A percentile compares a stretch with the other conserved stretches of the same genome.
Conservation (phyloP, 2,329 filamentous ascomycete genomes). For the Fusarium tricinctum region DNA sequence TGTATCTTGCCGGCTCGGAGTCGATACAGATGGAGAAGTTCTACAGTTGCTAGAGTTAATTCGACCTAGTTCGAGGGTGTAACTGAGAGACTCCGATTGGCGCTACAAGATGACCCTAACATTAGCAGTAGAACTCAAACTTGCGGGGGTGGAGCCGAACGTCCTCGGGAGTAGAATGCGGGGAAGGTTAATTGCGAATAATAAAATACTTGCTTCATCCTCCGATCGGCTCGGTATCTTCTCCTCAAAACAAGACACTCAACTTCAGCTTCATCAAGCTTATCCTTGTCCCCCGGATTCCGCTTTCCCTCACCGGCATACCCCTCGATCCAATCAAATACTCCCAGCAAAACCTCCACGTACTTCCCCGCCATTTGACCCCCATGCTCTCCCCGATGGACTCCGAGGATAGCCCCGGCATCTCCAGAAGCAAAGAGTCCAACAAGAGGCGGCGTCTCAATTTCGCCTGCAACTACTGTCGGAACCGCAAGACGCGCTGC, state of each 20-base stretch:
- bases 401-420: constrained; percentile 17
- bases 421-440: neutral
- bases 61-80: neutral
- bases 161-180: constrained; percentile 15
- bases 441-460: constrained; percentile 18
- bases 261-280: neutral
- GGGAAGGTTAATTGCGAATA: constrained; percentile 6
- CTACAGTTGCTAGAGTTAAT: neutral
- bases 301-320: neutral
- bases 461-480: constrained; percentile 29
- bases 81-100: constrained; percentile 26
- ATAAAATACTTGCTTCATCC: constrained; percentile 7
- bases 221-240: constrained; percentile 32
- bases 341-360: neutral
- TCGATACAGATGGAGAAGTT: neutral
- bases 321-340: neutral
- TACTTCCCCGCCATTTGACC: constrained; percentile 2
- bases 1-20: constrained; percentile 14
- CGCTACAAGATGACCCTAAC: neutral
- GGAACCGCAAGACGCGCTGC: constrained; percentile 13
- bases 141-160: constrained; percentile 31
- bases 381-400: constrained; percentile 27
- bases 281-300: neutral
- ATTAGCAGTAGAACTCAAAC: neutral
- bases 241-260: neutral